Evolutionary conservation across 768 basidiomycete genomes (phyloP).

Genomic region (Rhodocollybia butyracea): DNA sequence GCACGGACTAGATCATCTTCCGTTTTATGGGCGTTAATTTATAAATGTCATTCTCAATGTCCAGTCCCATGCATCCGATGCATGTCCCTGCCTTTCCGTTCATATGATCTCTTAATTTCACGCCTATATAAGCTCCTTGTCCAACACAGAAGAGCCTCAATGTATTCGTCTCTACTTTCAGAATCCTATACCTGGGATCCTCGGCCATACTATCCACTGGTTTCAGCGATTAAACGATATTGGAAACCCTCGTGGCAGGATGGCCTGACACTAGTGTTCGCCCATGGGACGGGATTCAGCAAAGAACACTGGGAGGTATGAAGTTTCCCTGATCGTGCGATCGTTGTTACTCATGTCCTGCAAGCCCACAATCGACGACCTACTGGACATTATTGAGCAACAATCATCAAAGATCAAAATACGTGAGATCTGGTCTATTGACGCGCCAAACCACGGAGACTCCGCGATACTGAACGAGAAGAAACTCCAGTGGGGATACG

Average conservation of each 20-base stretch:
- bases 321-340: too few relatives aligned
- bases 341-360: too few relatives aligned
- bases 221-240: constrained; percentile 48
- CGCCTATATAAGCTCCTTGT: too few relatives aligned
- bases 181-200: constrained; percentile 48
- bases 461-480: constrained; percentile 46
- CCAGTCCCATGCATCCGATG: too few relatives aligned
- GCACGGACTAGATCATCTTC: too few relatives aligned
- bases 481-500: constrained; percentile 36
- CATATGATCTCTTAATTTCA: too few relatives aligned
- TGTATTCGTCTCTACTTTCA: neutral
- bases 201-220: constrained; percentile 46
- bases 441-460: constrained; percentile 55
- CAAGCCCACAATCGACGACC: constrained; percentile 46
- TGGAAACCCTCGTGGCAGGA: constrained; percentile 28
- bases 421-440: constrained; percentile 38
- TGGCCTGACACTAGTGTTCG: constrained; percentile 45
- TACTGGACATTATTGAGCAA: constrained; percentile 27
- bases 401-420: constrained; percentile 27
- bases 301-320: constrained; percentile 67
- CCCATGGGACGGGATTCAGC: constrained; percentile 54
- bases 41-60: too few relatives aligned
- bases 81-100: too few relatives aligned
- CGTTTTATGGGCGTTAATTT: too few relatives aligned
- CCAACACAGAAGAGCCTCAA: too few relatives aligned